Conservation (phyloP, 768 basidiomycete species). For the Termitomyces sp. region DNA sequence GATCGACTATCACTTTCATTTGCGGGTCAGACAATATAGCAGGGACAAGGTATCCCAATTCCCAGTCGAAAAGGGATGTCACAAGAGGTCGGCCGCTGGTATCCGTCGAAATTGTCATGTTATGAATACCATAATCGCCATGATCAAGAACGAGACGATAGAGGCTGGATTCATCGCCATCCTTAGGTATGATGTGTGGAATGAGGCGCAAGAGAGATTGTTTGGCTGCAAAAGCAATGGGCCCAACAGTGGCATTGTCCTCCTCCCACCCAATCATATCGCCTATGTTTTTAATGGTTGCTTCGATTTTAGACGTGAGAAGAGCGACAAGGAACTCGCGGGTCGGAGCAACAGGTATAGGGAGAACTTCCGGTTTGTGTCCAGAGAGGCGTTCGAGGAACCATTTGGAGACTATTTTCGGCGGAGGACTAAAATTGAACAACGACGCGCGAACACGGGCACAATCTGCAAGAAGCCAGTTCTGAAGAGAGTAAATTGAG, state of each 20-base stretch:
- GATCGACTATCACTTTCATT: background rate
- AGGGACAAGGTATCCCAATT: background rate
- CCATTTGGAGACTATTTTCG: too few relatives aligned
- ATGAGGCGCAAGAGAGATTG: background rate
- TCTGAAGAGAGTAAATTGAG: background rate
- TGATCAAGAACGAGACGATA: background rate
- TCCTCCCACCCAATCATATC: background rate
- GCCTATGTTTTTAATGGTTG: background rate
- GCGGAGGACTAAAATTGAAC: too few relatives aligned
- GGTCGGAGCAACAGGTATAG: too few relatives aligned
- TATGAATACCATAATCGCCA: background rate
- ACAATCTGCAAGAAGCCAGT: background rate
- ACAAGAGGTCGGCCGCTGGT: background rate
- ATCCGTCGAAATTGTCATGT: background rate
- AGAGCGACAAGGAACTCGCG: too few relatives aligned
- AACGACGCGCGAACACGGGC: too few relatives aligned
- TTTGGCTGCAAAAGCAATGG: background rate
- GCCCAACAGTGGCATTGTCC: background rate
- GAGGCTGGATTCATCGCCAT: background rate
- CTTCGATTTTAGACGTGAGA: background rate
- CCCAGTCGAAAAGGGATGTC: background rate
- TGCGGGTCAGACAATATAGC: too few relatives aligned
- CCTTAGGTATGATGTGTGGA: too few relatives aligned
- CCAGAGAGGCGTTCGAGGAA: too few relatives aligned
- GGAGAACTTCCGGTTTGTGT: too few relatives aligned